Percentiles rank a stretch among this genome's conserved stretches.
These are phyloP conservation scores for Lepidium sativum DNA, from an alignment of 345 rosid genomes.

Conservation along the genomic window DNA sequence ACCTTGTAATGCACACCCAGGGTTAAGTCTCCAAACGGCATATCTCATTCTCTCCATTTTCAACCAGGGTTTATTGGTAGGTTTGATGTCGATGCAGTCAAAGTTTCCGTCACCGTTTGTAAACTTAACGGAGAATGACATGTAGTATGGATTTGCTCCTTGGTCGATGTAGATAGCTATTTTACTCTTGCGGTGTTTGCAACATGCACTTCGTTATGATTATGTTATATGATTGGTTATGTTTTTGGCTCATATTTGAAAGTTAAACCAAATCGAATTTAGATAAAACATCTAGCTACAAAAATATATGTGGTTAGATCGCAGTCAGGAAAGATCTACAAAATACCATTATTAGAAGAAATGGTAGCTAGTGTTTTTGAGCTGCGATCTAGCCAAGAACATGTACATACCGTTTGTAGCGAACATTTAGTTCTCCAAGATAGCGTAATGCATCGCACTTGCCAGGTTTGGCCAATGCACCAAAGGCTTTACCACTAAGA, in stretches of 20 bases:
- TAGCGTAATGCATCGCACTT: slow-evolving; percentile 46
- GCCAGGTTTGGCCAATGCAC: slow-evolving; percentile 60
- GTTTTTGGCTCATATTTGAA: too few species aligned
- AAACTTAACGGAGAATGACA: slow-evolving; percentile 38
- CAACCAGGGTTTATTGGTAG: slow-evolving; percentile 33
- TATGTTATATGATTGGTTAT: neutral
- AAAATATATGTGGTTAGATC: too few species aligned
- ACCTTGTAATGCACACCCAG: slow-evolving; percentile 35
- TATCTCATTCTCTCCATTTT: slow-evolving; percentile 64
- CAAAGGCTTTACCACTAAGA: slow-evolving; percentile 67
- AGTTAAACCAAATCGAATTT: too few species aligned
- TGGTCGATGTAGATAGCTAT: slow-evolving; percentile 45
- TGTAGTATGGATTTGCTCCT: slow-evolving; percentile 56
- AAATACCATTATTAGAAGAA: too few species aligned
- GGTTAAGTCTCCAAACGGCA: slow-evolving; percentile 51
- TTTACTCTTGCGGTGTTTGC: slow-evolving; percentile 36
- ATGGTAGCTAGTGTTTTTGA: too few species aligned
- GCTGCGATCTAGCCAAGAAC: too few species aligned
- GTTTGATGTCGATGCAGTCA: slow-evolving; percentile 36
- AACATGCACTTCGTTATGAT: slow-evolving; percentile 36
- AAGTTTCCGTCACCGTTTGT: slow-evolving; percentile 62
- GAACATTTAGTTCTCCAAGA: slow-evolving; percentile 50
- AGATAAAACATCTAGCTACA: too few species aligned
- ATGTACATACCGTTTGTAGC: slow-evolving; percentile 41
- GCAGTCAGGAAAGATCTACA: too few species aligned